A percentile compares a stretch with the other conserved stretches of the same genome.
These are phyloP conservation scores for Rhizopus sp. DNA, from an alignment of 371 early-diverging fungal species.

Conservation along the genomic window DNA sequence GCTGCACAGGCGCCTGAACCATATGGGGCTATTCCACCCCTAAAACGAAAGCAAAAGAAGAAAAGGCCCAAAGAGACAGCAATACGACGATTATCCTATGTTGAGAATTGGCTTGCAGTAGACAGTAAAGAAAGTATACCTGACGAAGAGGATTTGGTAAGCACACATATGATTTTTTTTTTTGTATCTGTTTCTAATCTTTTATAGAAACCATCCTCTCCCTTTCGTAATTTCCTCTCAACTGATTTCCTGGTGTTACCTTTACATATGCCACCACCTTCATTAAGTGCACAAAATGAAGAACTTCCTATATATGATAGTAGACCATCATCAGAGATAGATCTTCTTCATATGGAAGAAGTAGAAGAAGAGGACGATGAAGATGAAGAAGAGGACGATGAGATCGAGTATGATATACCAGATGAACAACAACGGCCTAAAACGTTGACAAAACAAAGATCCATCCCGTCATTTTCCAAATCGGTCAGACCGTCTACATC, in stretches of 20 bases:
- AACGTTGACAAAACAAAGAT: slow-evolving; percentile 17
- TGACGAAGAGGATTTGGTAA: slow-evolving; percentile 54
- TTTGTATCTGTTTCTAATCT: not conserved
- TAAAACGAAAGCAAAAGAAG: slow-evolving; percentile 39
- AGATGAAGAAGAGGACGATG: slow-evolving; percentile 27
- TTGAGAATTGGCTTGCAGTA: slow-evolving; percentile 51
- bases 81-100: slow-evolving; percentile 52
- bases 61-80: slow-evolving; percentile 20
- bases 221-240: slow-evolving; percentile 45
- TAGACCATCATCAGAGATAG: not conserved
- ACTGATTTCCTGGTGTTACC: slow-evolving; percentile 52
- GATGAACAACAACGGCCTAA: slow-evolving; percentile 19
- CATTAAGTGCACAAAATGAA: slow-evolving; percentile 35
- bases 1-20: slow-evolving; percentile 53
- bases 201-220: slow-evolving; percentile 26
- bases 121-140: slow-evolving; percentile 56
- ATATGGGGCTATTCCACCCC: slow-evolving; percentile 57
- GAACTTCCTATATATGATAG: slow-evolving; percentile 1
- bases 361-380: slow-evolving; percentile 27
- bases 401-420: slow-evolving; percentile 14
- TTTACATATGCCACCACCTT: slow-evolving; percentile 54
- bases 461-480: slow-evolving; percentile 41
- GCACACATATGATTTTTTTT: not conserved
- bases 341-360: slow-evolving; percentile 17
- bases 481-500: slow-evolving; percentile 23